A percentile compares a stretch with the other conserved stretches of the same genome.
Evolutionary conservation across 371 early-diverging fungal species (phyloP).

Genomic region (Apophysomyces sp.): DNA sequence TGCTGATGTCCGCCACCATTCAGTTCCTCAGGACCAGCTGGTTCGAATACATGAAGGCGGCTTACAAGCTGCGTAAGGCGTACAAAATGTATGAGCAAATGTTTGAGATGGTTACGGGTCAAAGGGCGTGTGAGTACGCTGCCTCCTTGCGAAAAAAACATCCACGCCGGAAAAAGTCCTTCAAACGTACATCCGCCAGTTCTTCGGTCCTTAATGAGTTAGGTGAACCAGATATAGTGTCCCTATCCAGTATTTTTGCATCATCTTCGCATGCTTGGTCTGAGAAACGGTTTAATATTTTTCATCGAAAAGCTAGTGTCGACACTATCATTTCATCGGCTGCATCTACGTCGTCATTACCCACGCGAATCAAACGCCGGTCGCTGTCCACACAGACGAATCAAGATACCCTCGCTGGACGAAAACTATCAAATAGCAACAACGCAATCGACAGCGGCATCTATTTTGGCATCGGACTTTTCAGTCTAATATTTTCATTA

Average conservation of each 20-base stretch:
- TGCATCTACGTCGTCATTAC: neutral
- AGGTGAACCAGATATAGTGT: conserved; percentile 2
- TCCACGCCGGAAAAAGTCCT: conserved; percentile 5
- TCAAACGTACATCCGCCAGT: neutral
- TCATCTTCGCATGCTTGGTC: conserved; percentile 17
- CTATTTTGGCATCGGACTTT: conserved; percentile 45
- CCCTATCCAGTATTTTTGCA: neutral
- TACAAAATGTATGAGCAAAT: conserved; percentile 49
- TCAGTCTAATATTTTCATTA: conserved; percentile 47
- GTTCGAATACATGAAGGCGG: conserved; percentile 51
- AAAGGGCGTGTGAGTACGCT: conserved; percentile 44
- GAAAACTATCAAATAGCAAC: neutral
- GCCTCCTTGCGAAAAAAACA: conserved; percentile 14
- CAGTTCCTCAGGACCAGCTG: conserved; percentile 47
- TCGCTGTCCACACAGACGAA: neutral
- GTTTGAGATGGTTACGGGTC: conserved; percentile 41
- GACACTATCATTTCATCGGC: conserved; percentile 7
- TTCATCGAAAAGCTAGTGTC: conserved; percentile 20
- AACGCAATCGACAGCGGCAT: conserved; percentile 42
- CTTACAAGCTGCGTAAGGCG: conserved; percentile 45
- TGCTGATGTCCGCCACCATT: conserved; percentile 47
- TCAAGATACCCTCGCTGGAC: neutral
- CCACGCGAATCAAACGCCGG: neutral
- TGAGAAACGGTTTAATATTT: conserved; percentile 30
- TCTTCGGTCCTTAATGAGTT: neutral